Evolutionary conservation across 164 flowering plant genomes (phyloP).

Genomic region (Macadamia integrifolia): DNA sequence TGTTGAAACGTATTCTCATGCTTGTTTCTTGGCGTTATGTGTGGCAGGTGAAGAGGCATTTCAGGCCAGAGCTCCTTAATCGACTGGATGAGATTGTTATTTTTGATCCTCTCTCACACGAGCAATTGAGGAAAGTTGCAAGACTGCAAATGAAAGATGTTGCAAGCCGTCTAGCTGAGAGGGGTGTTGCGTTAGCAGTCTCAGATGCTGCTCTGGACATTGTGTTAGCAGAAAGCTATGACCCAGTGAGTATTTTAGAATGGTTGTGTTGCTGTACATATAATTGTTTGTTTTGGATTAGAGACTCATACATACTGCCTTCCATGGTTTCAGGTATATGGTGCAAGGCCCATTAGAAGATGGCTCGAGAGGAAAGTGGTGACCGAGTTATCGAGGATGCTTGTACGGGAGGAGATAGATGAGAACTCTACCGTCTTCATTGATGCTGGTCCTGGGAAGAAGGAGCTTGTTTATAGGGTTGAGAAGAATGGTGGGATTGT

Average conservation of each 20-base stretch:
- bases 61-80: slow-evolving; percentile 78
- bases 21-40: background rate
- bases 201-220: slow-evolving; percentile 73
- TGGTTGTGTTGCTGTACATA: background rate
- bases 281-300: background rate
- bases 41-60: slow-evolving; percentile 70
- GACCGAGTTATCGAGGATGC: slow-evolving; percentile 78
- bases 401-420: slow-evolving; percentile 67
- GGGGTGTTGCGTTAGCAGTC: slow-evolving; percentile 78
- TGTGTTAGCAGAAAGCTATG: slow-evolving; percentile 68
- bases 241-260: slow-evolving; percentile 50
- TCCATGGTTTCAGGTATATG: slow-evolving; percentile 52
- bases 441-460: slow-evolving; percentile 38
- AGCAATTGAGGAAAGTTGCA: slow-evolving; percentile 69
- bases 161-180: slow-evolving; percentile 73
- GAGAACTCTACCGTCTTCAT: slow-evolving; percentile 88
- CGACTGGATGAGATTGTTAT: slow-evolving; percentile 87
- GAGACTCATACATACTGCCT: background rate
- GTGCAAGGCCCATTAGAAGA: slow-evolving; percentile 87
- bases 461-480: slow-evolving; percentile 19
- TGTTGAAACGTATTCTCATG: too few relatives aligned
- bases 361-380: slow-evolving; percentile 91
- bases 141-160: slow-evolving; percentile 81
- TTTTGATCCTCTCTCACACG: slow-evolving; percentile 80
- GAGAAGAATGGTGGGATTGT: slow-evolving; percentile 60